A percentile compares a stretch with the other conserved stretches of the same genome.
Evolutionary conservation across 176 grass and related monocot species (phyloP).

Genomic region (Carex scoparia): DNA sequence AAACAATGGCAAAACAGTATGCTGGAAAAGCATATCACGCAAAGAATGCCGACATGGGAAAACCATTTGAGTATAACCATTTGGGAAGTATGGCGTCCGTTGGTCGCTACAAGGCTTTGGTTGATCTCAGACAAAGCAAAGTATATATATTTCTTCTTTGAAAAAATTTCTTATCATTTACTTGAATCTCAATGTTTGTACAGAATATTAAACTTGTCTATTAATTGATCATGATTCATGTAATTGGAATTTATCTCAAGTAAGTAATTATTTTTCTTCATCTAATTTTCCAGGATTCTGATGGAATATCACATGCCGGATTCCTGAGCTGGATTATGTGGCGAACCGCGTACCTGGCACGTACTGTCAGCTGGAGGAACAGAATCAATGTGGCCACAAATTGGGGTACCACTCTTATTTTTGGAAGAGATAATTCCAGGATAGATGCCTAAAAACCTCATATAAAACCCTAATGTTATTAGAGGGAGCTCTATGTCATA

Average conservation of each 20-base stretch:
- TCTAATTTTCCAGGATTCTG: constrained; percentile 34
- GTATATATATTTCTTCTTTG: constrained; percentile 10
- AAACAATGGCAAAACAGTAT: constrained; percentile 35
- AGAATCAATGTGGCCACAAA: constrained; percentile 72
- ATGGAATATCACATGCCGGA: constrained; percentile 51
- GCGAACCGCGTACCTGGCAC: constrained; percentile 72
- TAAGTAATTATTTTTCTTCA: background rate
- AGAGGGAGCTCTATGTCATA: background rate
- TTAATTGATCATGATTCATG: background rate
- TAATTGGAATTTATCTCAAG: background rate
- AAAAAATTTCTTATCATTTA: background rate
- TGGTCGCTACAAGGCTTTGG: constrained; percentile 77
- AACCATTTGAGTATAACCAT: constrained; percentile 80
- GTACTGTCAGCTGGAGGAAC: constrained; percentile 78
- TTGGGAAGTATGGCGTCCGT: constrained; percentile 90
- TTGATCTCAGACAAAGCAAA: constrained; percentile 83
- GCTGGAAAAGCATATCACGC: constrained; percentile 51
- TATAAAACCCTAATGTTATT: background rate
- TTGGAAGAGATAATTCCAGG: constrained; percentile 62
- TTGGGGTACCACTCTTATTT: constrained; percentile 60
- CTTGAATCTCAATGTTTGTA: background rate
- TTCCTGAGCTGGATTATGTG: constrained; percentile 83
- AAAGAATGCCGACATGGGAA: constrained; percentile 33
- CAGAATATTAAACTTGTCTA: no score
- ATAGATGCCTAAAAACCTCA: constrained; percentile 31